Evolutionary conservation across 495 filamentous ascomycete genomes (phyloP).

Genomic region (Halenospora varia): DNA sequence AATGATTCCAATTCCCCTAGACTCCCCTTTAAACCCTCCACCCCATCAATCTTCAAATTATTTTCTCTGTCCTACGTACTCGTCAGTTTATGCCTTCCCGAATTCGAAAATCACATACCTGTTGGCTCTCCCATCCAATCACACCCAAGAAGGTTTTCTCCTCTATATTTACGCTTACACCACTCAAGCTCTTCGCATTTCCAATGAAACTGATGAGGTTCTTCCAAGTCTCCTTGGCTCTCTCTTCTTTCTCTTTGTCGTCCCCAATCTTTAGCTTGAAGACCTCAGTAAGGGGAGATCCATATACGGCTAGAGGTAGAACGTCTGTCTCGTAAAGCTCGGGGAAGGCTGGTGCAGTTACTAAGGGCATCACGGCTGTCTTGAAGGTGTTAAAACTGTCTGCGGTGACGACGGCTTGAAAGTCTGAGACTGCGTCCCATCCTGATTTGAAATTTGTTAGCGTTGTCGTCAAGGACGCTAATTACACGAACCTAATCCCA

Average conservation of each 20-base stretch:
- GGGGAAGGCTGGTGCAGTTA: neutral
- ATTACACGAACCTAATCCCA: neutral
- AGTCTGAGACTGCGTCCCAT: neutral
- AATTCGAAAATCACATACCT: neutral
- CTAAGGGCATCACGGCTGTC: neutral
- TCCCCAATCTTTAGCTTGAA: neutral
- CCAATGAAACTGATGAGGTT: neutral
- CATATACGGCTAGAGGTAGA: neutral
- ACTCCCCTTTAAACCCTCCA: neutral
- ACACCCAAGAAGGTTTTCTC: conserved; percentile 1
- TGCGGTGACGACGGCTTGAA: neutral
- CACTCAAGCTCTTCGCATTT: neutral
- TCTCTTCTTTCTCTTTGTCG: neutral
- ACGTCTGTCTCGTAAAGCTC: conserved; percentile 2
- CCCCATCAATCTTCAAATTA: neutral
- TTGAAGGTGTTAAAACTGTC: neutral
- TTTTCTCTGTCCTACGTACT: neutral
- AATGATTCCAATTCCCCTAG: neutral
- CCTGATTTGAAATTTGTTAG: neutral
- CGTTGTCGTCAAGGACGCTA: neutral
- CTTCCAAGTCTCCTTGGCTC: neutral
- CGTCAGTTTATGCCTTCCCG: neutral
- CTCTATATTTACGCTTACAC: conserved; percentile 4
- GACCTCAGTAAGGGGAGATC: conserved; percentile 2
- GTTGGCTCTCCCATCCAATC: conserved; percentile 6